Base-by-base conservation (phyloP, 441 rosid genomes). In the Erodium moschatum region DNA sequence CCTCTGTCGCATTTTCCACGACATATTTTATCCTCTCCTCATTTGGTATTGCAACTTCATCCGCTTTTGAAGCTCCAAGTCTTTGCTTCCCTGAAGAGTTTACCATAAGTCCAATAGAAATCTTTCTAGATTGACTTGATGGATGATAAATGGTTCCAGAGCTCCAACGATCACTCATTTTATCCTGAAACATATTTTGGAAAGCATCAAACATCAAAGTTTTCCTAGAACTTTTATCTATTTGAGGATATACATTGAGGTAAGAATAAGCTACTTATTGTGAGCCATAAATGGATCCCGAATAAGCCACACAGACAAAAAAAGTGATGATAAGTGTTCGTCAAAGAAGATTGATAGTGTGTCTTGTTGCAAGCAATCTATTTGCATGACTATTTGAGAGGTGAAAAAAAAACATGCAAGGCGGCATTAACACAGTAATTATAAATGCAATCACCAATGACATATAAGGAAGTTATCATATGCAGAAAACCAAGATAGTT, bases 41-140 rank as follows among this genome's bases (percentile, higher is more conserved):
- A 68, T 58, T 35, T 68, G 70, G 65, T 38, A 68, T 13, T 16
- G 33, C 0, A 0, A 19, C 46, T 42, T 70, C 73, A 63, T 46
- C 20, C 15, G 33, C 60, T 67, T 35, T 42, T 35, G 8, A 16
- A 40, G 27, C 38, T 62, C 67, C 48, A 62, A 61, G 12, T 46
- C 4, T 64, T 65, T 44, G 63, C 29, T 50, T 70, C 33, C 66
- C 76, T 31, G 42, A 72, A 70, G 92, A 76, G 74, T 83, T 90
- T 13, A 74, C 77, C 76, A 77, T 68, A 69, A 91, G 81, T 78
- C 97, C 97, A 54, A 91, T 83, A 38, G 95, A 89, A 35, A 87
- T 82, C 86, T 92, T 92, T 75, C 91, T 85, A 50, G 85, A 76
- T 70, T 88, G 95, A 76, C 88, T 88, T 61, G 90, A 83, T 16